Base-by-base conservation (phyloP, 164 flowering plant genomes). In the Aristolochia contorta region DNA sequence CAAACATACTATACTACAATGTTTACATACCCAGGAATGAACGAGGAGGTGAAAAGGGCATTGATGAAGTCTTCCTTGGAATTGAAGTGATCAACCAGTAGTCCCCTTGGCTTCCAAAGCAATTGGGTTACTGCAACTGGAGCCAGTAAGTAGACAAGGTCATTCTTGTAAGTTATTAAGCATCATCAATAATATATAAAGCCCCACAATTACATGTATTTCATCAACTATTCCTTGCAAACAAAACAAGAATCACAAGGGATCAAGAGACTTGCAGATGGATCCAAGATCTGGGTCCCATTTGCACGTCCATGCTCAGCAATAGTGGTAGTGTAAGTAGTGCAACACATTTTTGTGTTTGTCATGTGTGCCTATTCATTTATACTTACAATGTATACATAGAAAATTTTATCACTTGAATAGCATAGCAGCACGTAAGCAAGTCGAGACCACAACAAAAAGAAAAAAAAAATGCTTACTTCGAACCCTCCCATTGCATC, bases 71-170 rank as follows among this genome's bases (percentile, higher is more conserved):
- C 98, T 65, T 87, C 88, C 73, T 80, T 92, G 57, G 96, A 89
- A 67, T 87, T 91, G 75, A 87, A 92, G 65, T 90, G 84, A 74
- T 93, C 98, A 67, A 93, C 91, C 54, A 93, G 78, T 64, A 93
- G 71, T 54, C 90, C 97, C 70, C 82, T 83, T 8, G 98, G 97
- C 72, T 85, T 83, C 96, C 97, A 84, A 15, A 82, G 77, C 59
- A 93, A 72, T 77, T 90, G 94, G 19, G 97, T 93, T 10, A 93
- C 86, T 66, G 91, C 96, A 82, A 93, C 96, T 91, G 82, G 58
- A 61, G 52, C 4, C 63, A 24, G 68, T 73, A 21, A 69, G 22
- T 1, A 56, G 54, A 37, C 43, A 37, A 3, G 43, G 43, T 37
- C 7, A 37, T 37, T 37, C 10, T 37, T 37, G 43, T 37, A 37